phyloP scores from a whole-genome alignment of 176 grass and related monocot species.

The Otatea glauca region DNA sequence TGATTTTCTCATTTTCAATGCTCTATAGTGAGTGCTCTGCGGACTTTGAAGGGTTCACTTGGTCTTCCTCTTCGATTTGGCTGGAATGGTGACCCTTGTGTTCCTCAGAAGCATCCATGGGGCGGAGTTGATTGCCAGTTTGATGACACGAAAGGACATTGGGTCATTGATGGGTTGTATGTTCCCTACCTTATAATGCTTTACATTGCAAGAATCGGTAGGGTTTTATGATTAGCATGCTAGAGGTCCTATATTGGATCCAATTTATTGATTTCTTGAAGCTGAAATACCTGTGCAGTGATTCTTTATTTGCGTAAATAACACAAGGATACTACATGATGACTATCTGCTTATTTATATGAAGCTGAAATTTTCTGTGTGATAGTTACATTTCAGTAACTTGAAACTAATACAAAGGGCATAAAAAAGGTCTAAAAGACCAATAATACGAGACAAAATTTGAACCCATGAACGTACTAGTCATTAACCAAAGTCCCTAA shows the following conservation, averaged over 20 bases:
- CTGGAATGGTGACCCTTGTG: slow-evolving; percentile 96
- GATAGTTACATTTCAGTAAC: not conserved
- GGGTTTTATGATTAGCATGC: slow-evolving; percentile 1
- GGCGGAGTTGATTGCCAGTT: slow-evolving; percentile 91
- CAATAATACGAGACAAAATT: slow-evolving; percentile 10
- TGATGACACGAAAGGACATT: slow-evolving; percentile 63
- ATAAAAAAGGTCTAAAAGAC: not conserved
- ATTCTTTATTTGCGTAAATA: slow-evolving; percentile 2
- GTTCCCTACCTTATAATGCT: slow-evolving; percentile 57
- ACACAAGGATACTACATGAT: not conserved
- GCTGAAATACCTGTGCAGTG: slow-evolving; percentile 2
- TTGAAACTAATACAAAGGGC: slow-evolving; percentile 24
- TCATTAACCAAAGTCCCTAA: not conserved
- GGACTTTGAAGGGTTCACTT: slow-evolving; percentile 69
- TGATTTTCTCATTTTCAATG: slow-evolving; percentile 34
- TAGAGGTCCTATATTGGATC: not conserved
- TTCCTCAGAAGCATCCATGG: slow-evolving; percentile 98
- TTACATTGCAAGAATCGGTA: not conserved
- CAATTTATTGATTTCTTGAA: slow-evolving; percentile 7
- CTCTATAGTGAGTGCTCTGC: slow-evolving; percentile 67
- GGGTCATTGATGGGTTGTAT: slow-evolving; percentile 95
- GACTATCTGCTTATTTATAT: slow-evolving; percentile 12
- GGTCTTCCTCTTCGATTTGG: slow-evolving; percentile 89
- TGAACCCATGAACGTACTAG: not conserved
- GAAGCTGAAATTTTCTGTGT: not conserved